Percentiles rank a stretch among this genome's conserved stretches.
Conservation (phyloP, 2,329 filamentous ascomycete species). For the Exophiala viscosa region DNA sequence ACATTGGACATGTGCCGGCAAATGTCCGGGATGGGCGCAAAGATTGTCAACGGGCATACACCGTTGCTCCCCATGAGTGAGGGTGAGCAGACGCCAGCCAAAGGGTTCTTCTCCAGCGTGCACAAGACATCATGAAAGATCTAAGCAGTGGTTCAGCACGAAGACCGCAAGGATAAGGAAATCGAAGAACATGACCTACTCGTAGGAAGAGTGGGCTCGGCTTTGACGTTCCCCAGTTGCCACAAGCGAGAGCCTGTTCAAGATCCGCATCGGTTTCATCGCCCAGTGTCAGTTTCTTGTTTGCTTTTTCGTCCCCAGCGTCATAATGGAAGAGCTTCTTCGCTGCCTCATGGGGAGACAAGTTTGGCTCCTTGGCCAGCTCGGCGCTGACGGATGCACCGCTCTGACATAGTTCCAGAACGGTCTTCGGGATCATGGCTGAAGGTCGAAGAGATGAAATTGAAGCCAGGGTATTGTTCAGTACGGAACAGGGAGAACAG, state of each 20-base stretch:
- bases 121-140: constrained; percentile 63
- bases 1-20: constrained; percentile 71
- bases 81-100: constrained; percentile 54
- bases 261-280: constrained; percentile 43
- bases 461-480: not conserved
- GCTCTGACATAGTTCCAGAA: constrained; percentile 53
- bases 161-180: not conserved
- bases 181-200: constrained; percentile 35
- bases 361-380: constrained; percentile 51
- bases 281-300: constrained; percentile 20
- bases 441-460: not conserved
- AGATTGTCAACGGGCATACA: constrained; percentile 64
- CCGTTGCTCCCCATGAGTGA: constrained; percentile 60
- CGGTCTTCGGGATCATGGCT: constrained; percentile 34
- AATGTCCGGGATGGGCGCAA: constrained; percentile 67
- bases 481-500: not conserved
- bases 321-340: constrained; percentile 52
- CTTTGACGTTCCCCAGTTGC: constrained; percentile 60
- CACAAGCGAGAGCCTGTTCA: constrained; percentile 56
- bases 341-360: constrained; percentile 54
- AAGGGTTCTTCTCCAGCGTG: constrained; percentile 37
- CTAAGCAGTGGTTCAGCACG: constrained; percentile 32
- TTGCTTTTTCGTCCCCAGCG: constrained; percentile 19
- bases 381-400: constrained; percentile 56
- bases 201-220: constrained; percentile 67